Conservation (phyloP, 176 grass and related monocot species). For the Carex kokanica region DNA sequence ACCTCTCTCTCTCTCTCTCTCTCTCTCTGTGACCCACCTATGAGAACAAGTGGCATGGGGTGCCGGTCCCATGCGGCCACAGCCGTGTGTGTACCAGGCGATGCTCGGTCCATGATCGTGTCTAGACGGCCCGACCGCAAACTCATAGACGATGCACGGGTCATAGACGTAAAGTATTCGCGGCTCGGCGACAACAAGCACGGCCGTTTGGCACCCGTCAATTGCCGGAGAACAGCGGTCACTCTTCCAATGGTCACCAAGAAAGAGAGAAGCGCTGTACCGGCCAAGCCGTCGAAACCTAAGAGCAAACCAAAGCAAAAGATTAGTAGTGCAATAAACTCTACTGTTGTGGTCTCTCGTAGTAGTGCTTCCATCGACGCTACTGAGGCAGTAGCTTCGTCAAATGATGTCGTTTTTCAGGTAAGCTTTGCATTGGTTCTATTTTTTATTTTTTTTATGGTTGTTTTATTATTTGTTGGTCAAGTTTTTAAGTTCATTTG, state of each 20-base stretch:
- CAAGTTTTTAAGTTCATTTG: background rate
- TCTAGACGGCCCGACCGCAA: slow-evolving; percentile 42
- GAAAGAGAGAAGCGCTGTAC: slow-evolving; percentile 14
- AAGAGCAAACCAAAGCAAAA: slow-evolving; percentile 20
- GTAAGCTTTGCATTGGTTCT: slow-evolving; percentile 30
- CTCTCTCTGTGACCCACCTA: slow-evolving; percentile 3
- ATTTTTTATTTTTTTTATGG: background rate
- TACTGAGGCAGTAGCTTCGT: background rate
- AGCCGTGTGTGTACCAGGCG: slow-evolving; percentile 83
- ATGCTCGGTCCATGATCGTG: slow-evolving; percentile 71
- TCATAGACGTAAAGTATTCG: slow-evolving; percentile 55
- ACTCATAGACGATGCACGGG: slow-evolving; percentile 41
- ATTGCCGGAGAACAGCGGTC: slow-evolving; percentile 39
- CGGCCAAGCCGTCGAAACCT: background rate
- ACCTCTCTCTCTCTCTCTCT: background rate
- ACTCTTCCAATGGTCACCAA: slow-evolving; percentile 96
- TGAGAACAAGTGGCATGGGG: slow-evolving; percentile 55
- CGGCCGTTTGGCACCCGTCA: background rate
- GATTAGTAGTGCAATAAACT: background rate
- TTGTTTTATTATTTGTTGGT: background rate
- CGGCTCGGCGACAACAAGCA: slow-evolving; percentile 31
- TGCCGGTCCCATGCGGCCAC: slow-evolving; percentile 89
- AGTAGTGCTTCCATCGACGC: background rate
- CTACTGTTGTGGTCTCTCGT: background rate
- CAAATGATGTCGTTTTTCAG: slow-evolving; percentile 58